Evolutionary conservation across 2,329 filamentous ascomycete species (phyloP).

Genomic region (Ceratocystis lukuohia): DNA sequence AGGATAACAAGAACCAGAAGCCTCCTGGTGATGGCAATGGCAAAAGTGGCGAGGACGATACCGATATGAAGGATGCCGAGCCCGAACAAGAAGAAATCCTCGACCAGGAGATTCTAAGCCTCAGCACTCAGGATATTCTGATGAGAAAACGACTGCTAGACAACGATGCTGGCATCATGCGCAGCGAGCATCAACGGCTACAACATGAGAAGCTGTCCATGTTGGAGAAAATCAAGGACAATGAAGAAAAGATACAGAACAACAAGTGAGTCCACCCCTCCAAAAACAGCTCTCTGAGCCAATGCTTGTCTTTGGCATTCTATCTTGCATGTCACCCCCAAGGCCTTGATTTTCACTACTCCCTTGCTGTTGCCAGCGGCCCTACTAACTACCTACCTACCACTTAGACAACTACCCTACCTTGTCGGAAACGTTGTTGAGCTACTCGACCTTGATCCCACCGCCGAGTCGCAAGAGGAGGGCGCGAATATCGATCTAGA

Average conservation of each 20-base stretch:
- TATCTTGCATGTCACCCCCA: neutral
- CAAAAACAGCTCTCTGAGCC: neutral
- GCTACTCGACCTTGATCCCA: constrained; percentile 89
- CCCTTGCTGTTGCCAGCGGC: too few species aligned
- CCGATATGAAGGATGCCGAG: constrained; percentile 80
- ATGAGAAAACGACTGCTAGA: constrained; percentile 84
- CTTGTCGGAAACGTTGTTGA: constrained; percentile 98
- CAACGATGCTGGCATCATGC: constrained; percentile 98
- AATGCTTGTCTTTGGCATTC: neutral
- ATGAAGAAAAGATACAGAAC: constrained; percentile 96
- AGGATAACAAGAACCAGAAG: constrained; percentile 27
- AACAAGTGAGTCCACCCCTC: constrained; percentile 56
- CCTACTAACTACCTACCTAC: neutral
- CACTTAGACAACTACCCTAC: constrained; percentile 81
- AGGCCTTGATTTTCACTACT: too few species aligned
- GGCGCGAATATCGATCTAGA: constrained; percentile 98
- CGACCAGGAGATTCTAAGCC: constrained; percentile 83
- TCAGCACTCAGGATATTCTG: constrained; percentile 88
- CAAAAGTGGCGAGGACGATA: constrained; percentile 53
- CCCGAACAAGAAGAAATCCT: constrained; percentile 71
- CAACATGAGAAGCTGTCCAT: constrained; percentile 92
- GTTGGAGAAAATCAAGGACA: constrained; percentile 98
- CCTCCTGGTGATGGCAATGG: constrained; percentile 28
- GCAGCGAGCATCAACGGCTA: constrained; percentile 86
- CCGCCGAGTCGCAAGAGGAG: constrained; percentile 89